Evolutionary conservation across 495 filamentous ascomycete genomes (phyloP).

Genomic region (Corynascus novoguineensis): DNA sequence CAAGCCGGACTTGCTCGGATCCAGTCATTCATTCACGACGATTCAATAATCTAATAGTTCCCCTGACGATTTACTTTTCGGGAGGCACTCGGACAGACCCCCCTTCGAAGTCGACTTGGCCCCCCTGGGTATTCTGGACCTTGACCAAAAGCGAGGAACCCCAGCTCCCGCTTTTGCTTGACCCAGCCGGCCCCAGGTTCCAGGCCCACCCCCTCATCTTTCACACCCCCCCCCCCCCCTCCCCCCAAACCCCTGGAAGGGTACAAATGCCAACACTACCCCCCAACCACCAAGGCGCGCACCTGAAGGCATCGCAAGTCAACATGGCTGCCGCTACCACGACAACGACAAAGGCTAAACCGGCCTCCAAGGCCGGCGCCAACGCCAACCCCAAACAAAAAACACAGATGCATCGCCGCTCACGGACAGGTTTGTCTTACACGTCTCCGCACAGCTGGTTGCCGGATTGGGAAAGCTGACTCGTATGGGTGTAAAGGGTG

Average conservation of each 20-base stretch:
- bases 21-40: slow-evolving; percentile 45
- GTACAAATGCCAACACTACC: slow-evolving; percentile 59
- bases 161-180: slow-evolving; percentile 44
- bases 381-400: slow-evolving; percentile 55
- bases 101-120: slow-evolving; percentile 21
- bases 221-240: slow-evolving; percentile 22
- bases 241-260: slow-evolving; percentile 33
- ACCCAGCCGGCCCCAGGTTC: slow-evolving; percentile 38
- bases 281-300: slow-evolving; percentile 49
- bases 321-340: slow-evolving; percentile 51
- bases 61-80: slow-evolving; percentile 27
- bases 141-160: slow-evolving; percentile 31
- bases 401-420: slow-evolving; percentile 84
- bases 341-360: slow-evolving; percentile 47
- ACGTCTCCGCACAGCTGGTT: background rate
- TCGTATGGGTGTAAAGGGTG: slow-evolving; percentile 58
- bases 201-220: slow-evolving; percentile 22
- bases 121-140: slow-evolving; percentile 30
- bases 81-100: slow-evolving; percentile 16
- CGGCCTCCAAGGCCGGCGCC: slow-evolving; percentile 46
- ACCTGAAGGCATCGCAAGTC: slow-evolving; percentile 50
- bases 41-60: slow-evolving; percentile 42
- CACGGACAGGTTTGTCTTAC: slow-evolving; percentile 72
- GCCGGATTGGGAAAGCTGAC: slow-evolving; percentile 26
- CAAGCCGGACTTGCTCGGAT: slow-evolving; percentile 52